Conservation (phyloP, 352 stramenopile genomes). For the Phytophthora tubulina region DNA sequence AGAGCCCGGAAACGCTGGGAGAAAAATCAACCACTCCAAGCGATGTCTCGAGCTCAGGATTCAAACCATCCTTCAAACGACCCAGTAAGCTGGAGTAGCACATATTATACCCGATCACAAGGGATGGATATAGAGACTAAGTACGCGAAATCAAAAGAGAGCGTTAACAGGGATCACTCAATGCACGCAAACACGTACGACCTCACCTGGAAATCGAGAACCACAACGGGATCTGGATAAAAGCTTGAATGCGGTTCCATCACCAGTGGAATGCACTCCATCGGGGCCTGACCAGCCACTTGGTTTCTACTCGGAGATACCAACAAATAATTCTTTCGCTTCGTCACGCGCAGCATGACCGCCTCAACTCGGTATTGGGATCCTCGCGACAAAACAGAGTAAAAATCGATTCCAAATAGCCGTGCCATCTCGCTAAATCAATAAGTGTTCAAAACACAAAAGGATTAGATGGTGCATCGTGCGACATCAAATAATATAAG, state of each 20-base stretch:
- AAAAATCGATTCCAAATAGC: conserved; percentile 96
- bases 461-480: not conserved
- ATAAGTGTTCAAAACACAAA: conserved; percentile 5
- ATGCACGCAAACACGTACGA: not conserved
- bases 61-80: conserved; percentile 86
- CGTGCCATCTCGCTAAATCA: conserved; percentile 90
- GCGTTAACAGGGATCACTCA: not conserved
- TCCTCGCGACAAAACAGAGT: conserved; percentile 92
- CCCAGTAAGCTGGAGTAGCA: conserved; percentile 98
- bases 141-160: not conserved
- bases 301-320: conserved; percentile 81
- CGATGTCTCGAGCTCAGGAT: conserved; percentile 69
- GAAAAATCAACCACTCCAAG: conserved; percentile 74
- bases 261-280: conserved; percentile 94
- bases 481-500: not conserved
- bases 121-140: conserved; percentile 98
- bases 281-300: conserved; percentile 90
- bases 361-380: conserved; percentile 95
- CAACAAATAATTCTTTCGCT: conserved; percentile 88
- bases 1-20: conserved; percentile 53
- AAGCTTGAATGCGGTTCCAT: conserved; percentile 97
- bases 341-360: conserved; percentile 93
- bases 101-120: conserved; percentile 99
- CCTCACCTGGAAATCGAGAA: conserved; percentile 97
- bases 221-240: conserved; percentile 97